phyloP scores from a whole-genome alignment of 768 basidiomycete species.

The Lyophyllum shimeji region DNA sequence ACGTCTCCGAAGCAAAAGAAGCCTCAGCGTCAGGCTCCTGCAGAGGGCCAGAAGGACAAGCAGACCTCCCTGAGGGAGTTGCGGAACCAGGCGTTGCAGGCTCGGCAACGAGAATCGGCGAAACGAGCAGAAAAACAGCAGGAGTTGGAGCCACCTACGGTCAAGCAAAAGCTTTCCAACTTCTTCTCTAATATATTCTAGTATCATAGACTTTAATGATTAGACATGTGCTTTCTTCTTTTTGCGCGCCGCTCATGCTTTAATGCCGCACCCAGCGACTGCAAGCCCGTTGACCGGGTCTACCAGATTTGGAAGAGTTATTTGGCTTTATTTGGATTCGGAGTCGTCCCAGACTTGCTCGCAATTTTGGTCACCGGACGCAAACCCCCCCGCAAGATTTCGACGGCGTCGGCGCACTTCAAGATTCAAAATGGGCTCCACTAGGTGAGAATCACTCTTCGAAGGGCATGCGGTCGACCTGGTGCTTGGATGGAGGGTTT shows the following conservation, averaged over 20 bases:
- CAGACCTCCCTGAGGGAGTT: not conserved
- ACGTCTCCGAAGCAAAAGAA: not conserved
- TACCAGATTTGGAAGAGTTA: not conserved
- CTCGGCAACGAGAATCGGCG: not conserved
- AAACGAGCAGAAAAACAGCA: not conserved
- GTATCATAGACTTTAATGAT: not conserved
- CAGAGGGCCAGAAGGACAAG: not conserved
- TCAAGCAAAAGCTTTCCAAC: slow-evolving; percentile 8
- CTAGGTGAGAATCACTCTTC: slow-evolving; percentile 57
- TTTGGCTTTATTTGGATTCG: slow-evolving; percentile 33
- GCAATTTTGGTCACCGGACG: slow-evolving; percentile 23
- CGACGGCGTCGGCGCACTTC: slow-evolving; percentile 46
- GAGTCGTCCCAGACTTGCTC: slow-evolving; percentile 23
- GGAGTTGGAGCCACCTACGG: not conserved
- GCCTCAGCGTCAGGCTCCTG: not conserved
- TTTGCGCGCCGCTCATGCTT: not conserved
- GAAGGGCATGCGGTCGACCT: slow-evolving; percentile 18
- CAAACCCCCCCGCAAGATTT: slow-evolving; percentile 39
- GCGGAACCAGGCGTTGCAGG: not conserved
- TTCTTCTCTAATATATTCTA: slow-evolving; percentile 16
- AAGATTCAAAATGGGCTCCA: slow-evolving; percentile 74
- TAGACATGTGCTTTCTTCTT: not conserved
- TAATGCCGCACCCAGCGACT: not conserved
- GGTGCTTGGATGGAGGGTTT: slow-evolving; percentile 9
- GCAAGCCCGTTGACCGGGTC: too few species aligned